Evolutionary conservation across 2,329 filamentous ascomycete species (phyloP).

Genomic region (Colletotrichum cordylinicola): DNA sequence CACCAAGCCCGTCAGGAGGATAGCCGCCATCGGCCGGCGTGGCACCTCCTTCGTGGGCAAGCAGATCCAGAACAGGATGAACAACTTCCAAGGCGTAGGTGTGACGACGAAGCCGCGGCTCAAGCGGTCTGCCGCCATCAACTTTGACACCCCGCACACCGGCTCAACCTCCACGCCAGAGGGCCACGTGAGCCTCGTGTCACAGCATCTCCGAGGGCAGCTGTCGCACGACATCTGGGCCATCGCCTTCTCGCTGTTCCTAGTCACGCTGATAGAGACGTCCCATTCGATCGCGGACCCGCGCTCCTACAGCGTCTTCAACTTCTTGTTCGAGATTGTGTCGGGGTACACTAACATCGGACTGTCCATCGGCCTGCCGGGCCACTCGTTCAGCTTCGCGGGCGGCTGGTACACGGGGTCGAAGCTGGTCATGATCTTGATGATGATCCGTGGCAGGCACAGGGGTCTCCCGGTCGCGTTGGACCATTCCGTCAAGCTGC

Average conservation of each 20-base stretch:
- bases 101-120: constrained; percentile 30
- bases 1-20: constrained; percentile 43
- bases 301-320: constrained; percentile 61
- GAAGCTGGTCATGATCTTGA: constrained; percentile 62
- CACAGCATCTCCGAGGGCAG: constrained; percentile 65
- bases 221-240: constrained; percentile 74
- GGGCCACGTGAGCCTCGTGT: constrained; percentile 53
- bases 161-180: constrained; percentile 26
- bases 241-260: constrained; percentile 64
- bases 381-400: constrained; percentile 58
- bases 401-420: constrained; percentile 59
- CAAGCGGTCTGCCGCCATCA: constrained; percentile 3
- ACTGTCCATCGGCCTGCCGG: constrained; percentile 61
- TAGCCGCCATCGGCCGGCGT: constrained; percentile 23
- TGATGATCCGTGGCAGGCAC: constrained; percentile 63
- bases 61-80: constrained; percentile 53
- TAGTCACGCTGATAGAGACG: constrained; percentile 67
- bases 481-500: constrained; percentile 56
- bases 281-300: constrained; percentile 58
- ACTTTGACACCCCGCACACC: neutral
- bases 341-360: constrained; percentile 67
- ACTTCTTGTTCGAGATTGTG: constrained; percentile 63
- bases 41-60: constrained; percentile 55
- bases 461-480: constrained; percentile 61
- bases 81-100: constrained; percentile 51